Percentiles rank a stretch among this genome's conserved stretches.
These are phyloP conservation scores for Hyaloscypha finlandica DNA, from an alignment of 495 filamentous ascomycete species.

Conservation along the genomic window DNA sequence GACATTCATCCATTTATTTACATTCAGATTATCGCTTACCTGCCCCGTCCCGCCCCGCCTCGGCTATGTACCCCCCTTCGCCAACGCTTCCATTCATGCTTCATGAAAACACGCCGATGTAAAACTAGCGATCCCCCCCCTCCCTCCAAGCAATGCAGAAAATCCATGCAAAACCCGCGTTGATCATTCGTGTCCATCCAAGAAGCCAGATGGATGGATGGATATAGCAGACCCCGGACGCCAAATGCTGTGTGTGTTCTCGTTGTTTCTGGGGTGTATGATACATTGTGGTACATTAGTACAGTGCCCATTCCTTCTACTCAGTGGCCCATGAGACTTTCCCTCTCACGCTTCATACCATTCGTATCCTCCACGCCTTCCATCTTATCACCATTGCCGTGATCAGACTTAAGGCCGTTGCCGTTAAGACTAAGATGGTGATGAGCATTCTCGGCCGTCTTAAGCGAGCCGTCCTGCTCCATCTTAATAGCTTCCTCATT, in stretches of 20 bases:
- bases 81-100: too few relatives aligned
- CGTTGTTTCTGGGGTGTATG: not conserved
- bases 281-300: not conserved
- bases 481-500: constrained; percentile 33
- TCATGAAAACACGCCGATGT: too few relatives aligned
- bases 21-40: not conserved
- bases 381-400: not conserved
- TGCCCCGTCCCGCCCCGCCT: not conserved
- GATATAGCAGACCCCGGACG: not conserved
- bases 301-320: not conserved
- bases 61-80: too few relatives aligned
- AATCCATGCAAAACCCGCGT: not conserved
- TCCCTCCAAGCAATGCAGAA: not conserved
- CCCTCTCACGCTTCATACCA: not conserved
- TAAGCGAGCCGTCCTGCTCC: constrained; percentile 23
- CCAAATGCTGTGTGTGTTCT: not conserved
- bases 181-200: not conserved
- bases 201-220: not conserved
- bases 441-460: not conserved
- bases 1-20: not conserved
- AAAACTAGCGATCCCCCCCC: not conserved
- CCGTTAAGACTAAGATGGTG: not conserved
- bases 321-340: constrained; percentile 1
- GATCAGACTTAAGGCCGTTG: not conserved
- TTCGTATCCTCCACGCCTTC: constrained; percentile 5